Conservation (phyloP, 179 eudicot species). For the Vitellaria paradoxa region DNA sequence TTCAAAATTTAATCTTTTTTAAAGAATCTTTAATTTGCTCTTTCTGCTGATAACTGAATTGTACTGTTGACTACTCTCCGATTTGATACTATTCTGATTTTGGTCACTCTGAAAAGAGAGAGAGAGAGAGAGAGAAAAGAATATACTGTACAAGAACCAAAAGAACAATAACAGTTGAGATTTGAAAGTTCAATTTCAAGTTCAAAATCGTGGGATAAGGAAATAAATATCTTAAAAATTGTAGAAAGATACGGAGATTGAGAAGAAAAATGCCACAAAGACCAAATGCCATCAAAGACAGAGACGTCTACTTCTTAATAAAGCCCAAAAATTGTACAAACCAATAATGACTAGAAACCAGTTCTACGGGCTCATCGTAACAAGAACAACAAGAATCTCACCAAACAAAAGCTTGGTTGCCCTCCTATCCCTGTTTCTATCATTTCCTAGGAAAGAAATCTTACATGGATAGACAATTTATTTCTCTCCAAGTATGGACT, state of each 20-base stretch:
- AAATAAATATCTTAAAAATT: background rate
- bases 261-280: too few species aligned
- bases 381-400: background rate
- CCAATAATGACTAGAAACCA: background rate
- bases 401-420: background rate
- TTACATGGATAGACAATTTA: background rate
- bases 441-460: background rate
- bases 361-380: background rate
- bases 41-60: background rate
- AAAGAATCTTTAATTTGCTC: background rate
- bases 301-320: background rate
- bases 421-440: background rate
- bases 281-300: too few species aligned
- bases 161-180: too few species aligned
- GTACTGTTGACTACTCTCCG: background rate
- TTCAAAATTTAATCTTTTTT: too few species aligned
- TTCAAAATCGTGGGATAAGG: background rate
- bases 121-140: background rate
- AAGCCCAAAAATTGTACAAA: background rate
- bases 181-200: too few species aligned
- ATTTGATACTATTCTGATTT: background rate
- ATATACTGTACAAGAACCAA: background rate
- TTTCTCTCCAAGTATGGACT: background rate
- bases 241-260: background rate
- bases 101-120: background rate